Evolutionary conservation across 2,329 filamentous ascomycete species (phyloP).

Genomic region (Teratosphaeria viscida): DNA sequence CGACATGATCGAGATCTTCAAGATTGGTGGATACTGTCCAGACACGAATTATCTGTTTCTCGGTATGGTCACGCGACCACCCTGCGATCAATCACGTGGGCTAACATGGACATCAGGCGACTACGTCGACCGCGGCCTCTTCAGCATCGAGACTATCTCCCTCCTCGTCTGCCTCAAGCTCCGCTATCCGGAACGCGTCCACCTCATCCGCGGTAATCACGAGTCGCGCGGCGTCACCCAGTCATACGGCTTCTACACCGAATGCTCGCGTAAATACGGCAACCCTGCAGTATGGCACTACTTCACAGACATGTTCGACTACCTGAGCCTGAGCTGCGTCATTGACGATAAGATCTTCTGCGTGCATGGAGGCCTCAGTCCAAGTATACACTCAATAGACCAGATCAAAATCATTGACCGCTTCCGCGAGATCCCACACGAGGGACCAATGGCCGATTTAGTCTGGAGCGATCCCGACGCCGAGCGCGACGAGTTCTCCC

Average conservation of each 20-base stretch:
- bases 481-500: slow-evolving; percentile 93
- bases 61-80: slow-evolving; percentile 44
- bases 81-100: background rate
- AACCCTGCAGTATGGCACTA: slow-evolving; percentile 99
- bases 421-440: slow-evolving; percentile 95
- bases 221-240: slow-evolving; percentile 96
- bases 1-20: slow-evolving; percentile 98
- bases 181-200: slow-evolving; percentile 88
- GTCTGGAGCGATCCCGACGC: slow-evolving; percentile 98
- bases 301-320: slow-evolving; percentile 99
- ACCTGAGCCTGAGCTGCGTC: slow-evolving; percentile 88
- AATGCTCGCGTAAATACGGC: slow-evolving; percentile 95
- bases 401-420: slow-evolving; percentile 99
- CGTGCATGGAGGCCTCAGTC: slow-evolving; percentile 69
- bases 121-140: slow-evolving; percentile 96
- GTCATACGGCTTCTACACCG: slow-evolving; percentile 98
- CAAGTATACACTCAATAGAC: slow-evolving; percentile 89
- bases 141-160: slow-evolving; percentile 97
- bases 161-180: slow-evolving; percentile 94
- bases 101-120: slow-evolving; percentile 6
- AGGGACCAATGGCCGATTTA: slow-evolving; percentile 97
- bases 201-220: slow-evolving; percentile 95
- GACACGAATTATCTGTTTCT: slow-evolving; percentile 98
- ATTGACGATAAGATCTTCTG: slow-evolving; percentile 99
- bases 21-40: slow-evolving; percentile 92